Evolutionary conservation across 208 protist species (phyloP).

Genomic region (Acanthamoeba rhysodes): DNA sequence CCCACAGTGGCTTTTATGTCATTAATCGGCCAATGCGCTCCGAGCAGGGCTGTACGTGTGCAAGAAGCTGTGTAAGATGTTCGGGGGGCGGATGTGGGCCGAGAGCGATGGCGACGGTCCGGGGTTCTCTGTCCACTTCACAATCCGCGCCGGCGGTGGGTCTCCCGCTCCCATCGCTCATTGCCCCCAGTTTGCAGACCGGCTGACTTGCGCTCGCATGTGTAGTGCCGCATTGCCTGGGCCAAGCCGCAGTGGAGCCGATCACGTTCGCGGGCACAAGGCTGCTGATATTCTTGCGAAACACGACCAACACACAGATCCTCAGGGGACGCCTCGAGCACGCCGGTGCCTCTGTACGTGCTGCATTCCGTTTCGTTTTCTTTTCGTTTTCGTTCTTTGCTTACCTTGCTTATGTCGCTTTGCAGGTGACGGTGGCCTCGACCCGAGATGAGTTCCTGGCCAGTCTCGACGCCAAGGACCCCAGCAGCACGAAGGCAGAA

Average conservation of each 20-base stretch:
- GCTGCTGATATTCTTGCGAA: neutral
- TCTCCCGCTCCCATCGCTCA: neutral
- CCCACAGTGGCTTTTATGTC: neutral
- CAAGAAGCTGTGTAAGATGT: conserved; percentile 63
- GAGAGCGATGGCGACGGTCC: neutral
- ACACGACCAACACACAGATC: neutral
- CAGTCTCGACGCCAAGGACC: neutral
- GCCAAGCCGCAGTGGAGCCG: neutral
- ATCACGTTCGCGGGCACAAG: neutral
- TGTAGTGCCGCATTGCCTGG: neutral
- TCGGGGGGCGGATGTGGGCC: conserved; percentile 18
- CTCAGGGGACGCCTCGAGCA: neutral
- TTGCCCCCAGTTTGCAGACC: neutral
- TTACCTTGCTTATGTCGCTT: neutral
- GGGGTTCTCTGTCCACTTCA: conserved; percentile 50
- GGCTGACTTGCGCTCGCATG: neutral
- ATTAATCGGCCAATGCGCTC: neutral
- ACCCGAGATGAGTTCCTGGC: neutral
- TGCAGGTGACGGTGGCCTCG: neutral
- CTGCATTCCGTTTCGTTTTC: neutral
- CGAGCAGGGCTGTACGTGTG: conserved; percentile 42
- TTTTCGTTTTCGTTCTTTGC: neutral
- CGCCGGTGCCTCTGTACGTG: neutral
- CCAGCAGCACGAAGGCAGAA: neutral
- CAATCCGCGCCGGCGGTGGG: neutral